phyloP scores from a whole-genome alignment of 257 asterid species.

The Solanum medicagineum region DNA sequence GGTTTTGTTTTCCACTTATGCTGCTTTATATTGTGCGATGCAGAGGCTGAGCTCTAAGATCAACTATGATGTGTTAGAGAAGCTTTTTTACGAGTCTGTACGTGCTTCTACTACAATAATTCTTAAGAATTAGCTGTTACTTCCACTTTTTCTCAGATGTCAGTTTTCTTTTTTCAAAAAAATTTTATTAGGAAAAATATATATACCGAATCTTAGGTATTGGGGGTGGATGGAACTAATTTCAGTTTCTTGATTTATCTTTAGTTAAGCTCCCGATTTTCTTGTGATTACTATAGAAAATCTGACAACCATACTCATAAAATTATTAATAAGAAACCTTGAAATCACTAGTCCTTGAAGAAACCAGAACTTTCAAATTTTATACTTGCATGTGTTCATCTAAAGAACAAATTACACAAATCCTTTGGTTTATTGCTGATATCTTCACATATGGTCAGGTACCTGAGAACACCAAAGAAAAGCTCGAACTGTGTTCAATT shows the following conservation, averaged over 20 bases:
- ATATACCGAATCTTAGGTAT: neutral
- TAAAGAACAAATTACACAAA: neutral
- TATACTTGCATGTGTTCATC: neutral
- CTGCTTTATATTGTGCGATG: conserved; percentile 2
- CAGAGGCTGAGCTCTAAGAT: conserved; percentile 52
- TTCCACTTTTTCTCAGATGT: neutral
- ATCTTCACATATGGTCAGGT: neutral
- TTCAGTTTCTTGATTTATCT: too few relatives aligned
- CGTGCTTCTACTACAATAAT: conserved; percentile 12
- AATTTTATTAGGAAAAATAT: neutral
- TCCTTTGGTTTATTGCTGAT: neutral
- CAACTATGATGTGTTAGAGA: conserved; percentile 36
- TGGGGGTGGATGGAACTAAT: neutral
- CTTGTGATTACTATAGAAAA: too few relatives aligned
- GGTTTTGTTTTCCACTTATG: neutral
- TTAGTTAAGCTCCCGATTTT: too few relatives aligned
- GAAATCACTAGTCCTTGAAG: neutral
- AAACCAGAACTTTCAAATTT: neutral
- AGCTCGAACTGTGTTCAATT: conserved; percentile 1
- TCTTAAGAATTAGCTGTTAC: neutral
- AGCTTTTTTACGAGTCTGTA: conserved; percentile 47
- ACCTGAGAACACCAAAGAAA: neutral
- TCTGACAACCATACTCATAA: too few relatives aligned
- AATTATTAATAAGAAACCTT: neutral
- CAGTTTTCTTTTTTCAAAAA: neutral